phyloP scores from a whole-genome alignment of 2,329 filamentous ascomycete genomes.

The Penicillium janthinellum region DNA sequence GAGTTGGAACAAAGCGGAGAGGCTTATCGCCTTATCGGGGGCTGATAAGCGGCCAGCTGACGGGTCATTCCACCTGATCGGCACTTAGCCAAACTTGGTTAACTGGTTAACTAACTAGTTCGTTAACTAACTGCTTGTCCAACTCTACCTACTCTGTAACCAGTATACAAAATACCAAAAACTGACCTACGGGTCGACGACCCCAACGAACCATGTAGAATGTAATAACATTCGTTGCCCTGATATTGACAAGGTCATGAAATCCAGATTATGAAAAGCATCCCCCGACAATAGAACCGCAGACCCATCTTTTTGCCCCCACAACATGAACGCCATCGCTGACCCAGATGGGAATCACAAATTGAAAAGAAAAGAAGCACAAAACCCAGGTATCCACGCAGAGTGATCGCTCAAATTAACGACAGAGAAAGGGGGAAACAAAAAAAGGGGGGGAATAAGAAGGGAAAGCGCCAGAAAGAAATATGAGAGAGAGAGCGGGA shows the following conservation, averaged over 20 bases:
- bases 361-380: conserved; percentile 6
- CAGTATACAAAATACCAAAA: too few relatives aligned
- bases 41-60: conserved; percentile 17
- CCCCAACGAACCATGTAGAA: not conserved
- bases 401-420: conserved; percentile 11
- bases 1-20: conserved; percentile 17
- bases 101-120: too few relatives aligned
- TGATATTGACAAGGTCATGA: conserved; percentile 1
- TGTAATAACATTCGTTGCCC: not conserved
- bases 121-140: too few relatives aligned
- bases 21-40: conserved; percentile 11
- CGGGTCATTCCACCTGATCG: conserved; percentile 1
- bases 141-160: too few relatives aligned
- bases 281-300: conserved; percentile 7
- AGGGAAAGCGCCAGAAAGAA: conserved; percentile 4
- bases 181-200: not conserved
- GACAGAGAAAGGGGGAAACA: not conserved
- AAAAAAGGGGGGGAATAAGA: conserved; percentile 9
- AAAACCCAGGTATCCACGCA: conserved; percentile 4
- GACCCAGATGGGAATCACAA: conserved; percentile 21
- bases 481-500: not conserved
- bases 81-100: too few relatives aligned
- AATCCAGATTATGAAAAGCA: not conserved
- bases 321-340: conserved; percentile 28
- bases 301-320: conserved; percentile 18